These are phyloP conservation scores for Pseudomassariella vexata DNA, from an alignment of 2,329 filamentous ascomycete species.

Conservation along the genomic window DNA sequence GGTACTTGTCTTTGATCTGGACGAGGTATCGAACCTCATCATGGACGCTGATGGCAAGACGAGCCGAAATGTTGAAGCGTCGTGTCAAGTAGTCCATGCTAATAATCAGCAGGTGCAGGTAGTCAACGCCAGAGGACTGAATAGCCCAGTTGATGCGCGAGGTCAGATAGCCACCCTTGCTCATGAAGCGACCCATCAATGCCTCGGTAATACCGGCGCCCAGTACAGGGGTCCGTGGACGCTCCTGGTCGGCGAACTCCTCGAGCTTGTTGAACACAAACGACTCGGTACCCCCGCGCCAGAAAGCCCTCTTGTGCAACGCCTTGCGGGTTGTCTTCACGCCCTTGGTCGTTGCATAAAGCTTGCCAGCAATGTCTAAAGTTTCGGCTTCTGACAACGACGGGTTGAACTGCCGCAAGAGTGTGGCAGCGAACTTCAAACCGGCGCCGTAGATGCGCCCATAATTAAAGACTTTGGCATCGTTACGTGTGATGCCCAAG, in stretches of 20 bases:
- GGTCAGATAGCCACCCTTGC: slow-evolving; percentile 87
- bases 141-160: slow-evolving; percentile 99
- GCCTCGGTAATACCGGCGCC: slow-evolving; percentile 96
- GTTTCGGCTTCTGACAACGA: slow-evolving; percentile 75
- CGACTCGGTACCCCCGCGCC: slow-evolving; percentile 93
- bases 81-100: slow-evolving; percentile 90
- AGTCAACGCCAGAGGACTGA: slow-evolving; percentile 94
- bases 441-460: slow-evolving; percentile 98
- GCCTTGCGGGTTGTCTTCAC: slow-evolving; percentile 71
- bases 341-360: slow-evolving; percentile 89
- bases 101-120: slow-evolving; percentile 88
- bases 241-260: slow-evolving; percentile 93
- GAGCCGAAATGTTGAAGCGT: slow-evolving; percentile 77
- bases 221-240: slow-evolving; percentile 83
- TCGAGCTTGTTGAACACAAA: slow-evolving; percentile 98
- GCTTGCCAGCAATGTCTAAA: slow-evolving; percentile 63
- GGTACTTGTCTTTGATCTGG: slow-evolving; percentile 77
- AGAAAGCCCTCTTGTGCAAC: slow-evolving; percentile 73
- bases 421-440: slow-evolving; percentile 82
- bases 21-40: slow-evolving; percentile 96
- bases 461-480: slow-evolving; percentile 98
- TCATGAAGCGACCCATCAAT: slow-evolving; percentile 80
- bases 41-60: slow-evolving; percentile 89
- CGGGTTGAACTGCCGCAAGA: slow-evolving; percentile 92
- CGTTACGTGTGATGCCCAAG: slow-evolving; percentile 86